Base-by-base conservation (phyloP, 192 early-diverging fungal genomes). In the Haplosporangium gracile region DNA sequence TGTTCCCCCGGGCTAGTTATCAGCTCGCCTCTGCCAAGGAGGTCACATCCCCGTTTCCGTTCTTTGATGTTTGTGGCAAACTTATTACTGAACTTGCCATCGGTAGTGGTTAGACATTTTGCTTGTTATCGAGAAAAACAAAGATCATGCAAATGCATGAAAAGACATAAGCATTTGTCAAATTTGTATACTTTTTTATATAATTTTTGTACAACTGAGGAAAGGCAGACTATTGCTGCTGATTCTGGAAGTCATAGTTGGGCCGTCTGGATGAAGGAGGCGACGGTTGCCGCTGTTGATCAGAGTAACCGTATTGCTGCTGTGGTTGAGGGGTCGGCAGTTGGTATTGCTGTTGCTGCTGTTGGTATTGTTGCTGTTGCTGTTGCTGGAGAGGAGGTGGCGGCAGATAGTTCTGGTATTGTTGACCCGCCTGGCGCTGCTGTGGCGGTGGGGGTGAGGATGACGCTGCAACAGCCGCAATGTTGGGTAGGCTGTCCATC, bases 31-130 rank as follows among this genome's bases (percentile, higher is more conserved):
- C 78, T 53, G 76, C 74, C 77, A 87, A 90, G 88, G 81, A 91
- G 83, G 91, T 89, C 77, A 92, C 68, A 79, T 94, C 80, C 16
- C 91, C 94, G 20, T 97, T 98, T 84, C 96, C 96, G 18, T 99
- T 99, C 88, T 97, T 99, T 85, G 97, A 99, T 76, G 96, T 98
- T 2, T 99, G 98, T 86, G 95, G 95, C 72, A 93, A 92, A 86
- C 89, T 99, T 55, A 99, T 99, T 79, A 98, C 97, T 1, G 97
- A 99, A 89, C 92, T 99, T 77, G 98, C 98, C 6, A 96, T 96
- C 26, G 93, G 84, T 51, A 81, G 93, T 32, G 85, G 80, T 39
- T 90, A 75, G 32, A 43, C 40, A 82, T 9, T 57, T 24, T 26
- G 1, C 29, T 43, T n/a, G 39, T 42, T 73, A 73, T 73, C 43